Evolutionary conservation across 2,329 filamentous ascomycete genomes (phyloP), one percentile per base, ranked within the genome.

Genomic region (Sclerotinia sclerotiorum): DNA sequence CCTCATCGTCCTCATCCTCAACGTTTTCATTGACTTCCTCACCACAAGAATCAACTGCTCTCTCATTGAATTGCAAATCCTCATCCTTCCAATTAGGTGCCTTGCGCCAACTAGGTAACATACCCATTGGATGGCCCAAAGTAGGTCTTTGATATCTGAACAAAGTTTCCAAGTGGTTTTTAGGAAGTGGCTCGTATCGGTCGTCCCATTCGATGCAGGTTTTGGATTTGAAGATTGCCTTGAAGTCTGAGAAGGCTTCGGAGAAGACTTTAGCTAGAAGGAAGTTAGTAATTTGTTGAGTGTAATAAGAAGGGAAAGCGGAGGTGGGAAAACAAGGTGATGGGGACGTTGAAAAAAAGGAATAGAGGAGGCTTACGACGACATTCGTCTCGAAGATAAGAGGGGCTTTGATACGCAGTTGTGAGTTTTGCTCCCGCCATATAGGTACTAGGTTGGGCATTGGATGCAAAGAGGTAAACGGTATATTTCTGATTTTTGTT

Each of bases 401-500:
- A 71, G 13, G 73, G 73, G 0, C 75, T 75, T 15, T 70, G 75
- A 0, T 79, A 78, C 3, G 72, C 68, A 2, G 78, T 76, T 42
- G 73, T 78, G 68, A 80, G 80, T 66, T 85, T 85, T 58, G 82
- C 83, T 10, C 85, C 85, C 57, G 87, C 85, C 72, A 83, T 84
- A 79, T 92, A 93, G 0, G 85, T 83, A 69, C 80, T 81, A 0
- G 89, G 89, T 19, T 79, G 78, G 15, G 83, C 80, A 69, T 86
- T 82, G 6, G 88, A 90, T 77, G 92, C 87, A 79, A 87, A 91
- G 63, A 94, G 82, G 69, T 82, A 85, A 2, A 91, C 77, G 0
- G 82, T 80, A 52, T 87, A 88, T 46, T 84, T 86, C 74, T 92
- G 86, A 55, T 85, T 85, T 0, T 79, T 75, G 51, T 84, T 84